Evolutionary conservation across 805 yeast genomes (phyloP).

Genomic region (Helenozyma baotianmanensis): DNA sequence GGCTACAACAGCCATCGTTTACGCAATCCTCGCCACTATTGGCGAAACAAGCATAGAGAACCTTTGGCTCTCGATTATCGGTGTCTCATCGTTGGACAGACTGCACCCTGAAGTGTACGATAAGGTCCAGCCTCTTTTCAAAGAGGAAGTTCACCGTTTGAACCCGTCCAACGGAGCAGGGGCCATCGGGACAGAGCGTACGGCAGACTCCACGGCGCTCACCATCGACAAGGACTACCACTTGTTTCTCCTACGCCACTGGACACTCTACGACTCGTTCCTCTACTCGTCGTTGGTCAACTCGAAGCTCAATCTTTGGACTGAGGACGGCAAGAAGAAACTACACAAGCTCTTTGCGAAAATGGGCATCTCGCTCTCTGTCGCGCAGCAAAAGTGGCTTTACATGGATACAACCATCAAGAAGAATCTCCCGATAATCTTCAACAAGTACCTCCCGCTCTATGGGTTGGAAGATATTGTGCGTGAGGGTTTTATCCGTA

Average conservation of each 20-base stretch:
- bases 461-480: slow-evolving; percentile 82
- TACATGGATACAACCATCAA: slow-evolving; percentile 82
- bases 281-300: slow-evolving; percentile 87
- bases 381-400: slow-evolving; percentile 90
- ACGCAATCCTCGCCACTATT: slow-evolving; percentile 71
- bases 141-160: slow-evolving; percentile 78
- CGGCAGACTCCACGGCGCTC: slow-evolving; percentile 44
- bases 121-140: slow-evolving; percentile 63
- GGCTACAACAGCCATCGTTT: slow-evolving; percentile 74
- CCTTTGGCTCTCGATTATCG: slow-evolving; percentile 86
- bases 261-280: slow-evolving; percentile 89
- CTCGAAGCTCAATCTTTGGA: slow-evolving; percentile 83
- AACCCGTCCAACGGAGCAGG: slow-evolving; percentile 30
- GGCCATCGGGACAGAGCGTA: slow-evolving; percentile 18
- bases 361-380: slow-evolving; percentile 88
- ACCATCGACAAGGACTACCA: slow-evolving; percentile 79
- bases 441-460: slow-evolving; percentile 62
- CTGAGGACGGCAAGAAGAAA: slow-evolving; percentile 83
- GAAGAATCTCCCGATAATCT: slow-evolving; percentile 62
- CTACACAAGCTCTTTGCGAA: slow-evolving; percentile 89
- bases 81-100: slow-evolving; percentile 75
- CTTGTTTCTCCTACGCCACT: slow-evolving; percentile 80
- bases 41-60: slow-evolving; percentile 72
- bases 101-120: slow-evolving; percentile 73
- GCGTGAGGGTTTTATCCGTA: slow-evolving; percentile 80